These are phyloP conservation scores for Metarhizium brunneum DNA, from an alignment of 2,329 filamentous ascomycete genomes.

Conservation along the genomic window DNA sequence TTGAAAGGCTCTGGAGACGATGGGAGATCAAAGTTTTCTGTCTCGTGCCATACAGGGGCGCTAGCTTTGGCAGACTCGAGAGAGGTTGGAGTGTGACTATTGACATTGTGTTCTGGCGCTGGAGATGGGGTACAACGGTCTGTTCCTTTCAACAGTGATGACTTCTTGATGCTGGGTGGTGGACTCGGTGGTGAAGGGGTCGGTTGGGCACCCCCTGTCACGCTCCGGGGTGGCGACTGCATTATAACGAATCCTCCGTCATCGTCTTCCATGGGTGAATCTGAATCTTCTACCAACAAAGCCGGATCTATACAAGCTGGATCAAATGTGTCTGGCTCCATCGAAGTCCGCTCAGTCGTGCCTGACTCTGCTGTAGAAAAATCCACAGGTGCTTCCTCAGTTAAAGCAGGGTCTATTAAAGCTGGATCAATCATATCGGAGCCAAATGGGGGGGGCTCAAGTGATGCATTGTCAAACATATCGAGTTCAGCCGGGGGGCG, in stretches of 20 bases:
- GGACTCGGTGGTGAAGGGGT: constrained; percentile 5
- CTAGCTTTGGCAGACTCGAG: background rate
- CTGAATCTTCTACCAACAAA: background rate
- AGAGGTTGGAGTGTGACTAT: background rate
- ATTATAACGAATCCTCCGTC: constrained; percentile 1
- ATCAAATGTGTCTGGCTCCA: background rate
- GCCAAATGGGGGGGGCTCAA: background rate
- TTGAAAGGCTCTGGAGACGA: constrained; percentile 3
- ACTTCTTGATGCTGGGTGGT: background rate
- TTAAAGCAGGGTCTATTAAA: background rate
- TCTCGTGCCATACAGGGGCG: background rate
- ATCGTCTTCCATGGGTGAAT: background rate
- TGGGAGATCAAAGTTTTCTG: constrained; percentile 4
- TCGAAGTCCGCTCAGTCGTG: background rate
- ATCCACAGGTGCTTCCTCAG: background rate
- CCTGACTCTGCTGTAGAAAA: background rate
- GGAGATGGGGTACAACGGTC: background rate
- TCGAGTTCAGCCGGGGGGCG: background rate
- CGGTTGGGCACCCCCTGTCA: background rate
- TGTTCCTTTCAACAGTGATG: background rate
- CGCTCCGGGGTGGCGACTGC: background rate
- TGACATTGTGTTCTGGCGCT: background rate
- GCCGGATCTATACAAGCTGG: background rate
- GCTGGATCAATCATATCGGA: background rate
- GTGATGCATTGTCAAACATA: background rate